Base-by-base conservation (phyloP, 306 rosid genomes). In the Fragaria ananassa region DNA sequence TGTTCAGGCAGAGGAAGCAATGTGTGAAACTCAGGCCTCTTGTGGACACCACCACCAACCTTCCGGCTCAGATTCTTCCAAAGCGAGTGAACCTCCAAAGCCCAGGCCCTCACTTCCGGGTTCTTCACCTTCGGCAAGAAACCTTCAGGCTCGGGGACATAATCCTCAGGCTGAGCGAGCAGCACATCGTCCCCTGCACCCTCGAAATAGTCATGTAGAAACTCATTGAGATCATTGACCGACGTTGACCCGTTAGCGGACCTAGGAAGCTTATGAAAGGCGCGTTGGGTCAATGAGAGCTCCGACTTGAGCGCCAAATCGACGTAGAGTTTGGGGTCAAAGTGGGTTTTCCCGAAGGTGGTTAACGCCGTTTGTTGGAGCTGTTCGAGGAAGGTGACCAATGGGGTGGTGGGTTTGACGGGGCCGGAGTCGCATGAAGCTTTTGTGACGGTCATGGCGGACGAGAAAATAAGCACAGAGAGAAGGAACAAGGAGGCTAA, bases 41-140 rank as follows among this genome's bases (percentile, higher is more conserved):
- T 54, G 44, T 51, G 31, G 3, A 92, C 92, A 68, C 64, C 78
- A 53, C 27, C 42, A 7, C 89, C 87, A 17, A 82, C 74, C 74
- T 80, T 86, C 27, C 99, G 74, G 56, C 87, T 87, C 79, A 95
- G 70, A 72, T 88, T 91, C 84, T 82, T 95, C 99, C 97, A 92
- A 18, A 86, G 86, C 2, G 85, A 81, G 80, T 95, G 97, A 39
- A 95, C 84, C 77, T 91, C 71, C 80, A 89, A 46, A 7, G 93
- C 97, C 99, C 97, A 95, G 11, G 75, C 88, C 71, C 99, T 86
- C 8, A 92, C 84, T 71, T 82, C 81, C 4, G 44, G 77, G 77
- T 87, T 81, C 83, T 89, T 75, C 53, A 95, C 97, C 72, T 83
- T 84, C 1, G 86, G 85, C 84, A 92, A 84, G 79, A 95, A 92